These are phyloP conservation scores for Xylaria polymorpha DNA, from an alignment of 2,329 filamentous ascomycete genomes.

Conservation along the genomic window DNA sequence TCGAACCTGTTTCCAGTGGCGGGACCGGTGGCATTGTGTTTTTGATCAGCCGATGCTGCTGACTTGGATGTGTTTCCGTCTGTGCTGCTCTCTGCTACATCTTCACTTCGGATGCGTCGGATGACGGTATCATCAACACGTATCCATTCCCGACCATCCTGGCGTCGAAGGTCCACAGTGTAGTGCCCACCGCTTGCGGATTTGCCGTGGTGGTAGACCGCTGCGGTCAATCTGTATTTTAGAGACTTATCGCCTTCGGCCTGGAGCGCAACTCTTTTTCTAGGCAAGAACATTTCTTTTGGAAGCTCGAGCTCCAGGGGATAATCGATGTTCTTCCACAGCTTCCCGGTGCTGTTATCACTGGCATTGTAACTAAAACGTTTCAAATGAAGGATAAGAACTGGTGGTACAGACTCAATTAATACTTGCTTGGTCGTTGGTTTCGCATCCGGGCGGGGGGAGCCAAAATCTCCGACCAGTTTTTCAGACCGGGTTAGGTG, in stretches of 20 bases:
- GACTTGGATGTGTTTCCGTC: constrained; percentile 78
- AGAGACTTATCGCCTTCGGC: constrained; percentile 76
- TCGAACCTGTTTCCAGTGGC: constrained; percentile 79
- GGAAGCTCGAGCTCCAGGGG: constrained; percentile 95
- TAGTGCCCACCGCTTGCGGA: constrained; percentile 97
- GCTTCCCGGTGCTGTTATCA: constrained; percentile 88
- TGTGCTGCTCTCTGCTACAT: constrained; percentile 86
- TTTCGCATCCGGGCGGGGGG: constrained; percentile 78
- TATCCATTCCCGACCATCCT: constrained; percentile 96
- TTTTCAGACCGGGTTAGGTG: constrained; percentile 85
- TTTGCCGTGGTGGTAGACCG: constrained; percentile 98
- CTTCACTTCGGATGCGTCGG: constrained; percentile 83
- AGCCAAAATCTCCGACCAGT: constrained; percentile 85
- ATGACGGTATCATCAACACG: constrained; percentile 95
- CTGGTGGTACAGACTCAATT: constrained; percentile 89
- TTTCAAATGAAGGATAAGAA: constrained; percentile 94
- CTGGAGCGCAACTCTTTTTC: constrained; percentile 74
- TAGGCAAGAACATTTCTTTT: constrained; percentile 84
- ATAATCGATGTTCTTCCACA: constrained; percentile 98
- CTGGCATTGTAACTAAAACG: constrained; percentile 95
- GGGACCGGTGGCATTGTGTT: constrained; percentile 54
- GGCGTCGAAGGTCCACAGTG: constrained; percentile 94
- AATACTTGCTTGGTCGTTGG: constrained; percentile 93
- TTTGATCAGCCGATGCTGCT: constrained; percentile 72
- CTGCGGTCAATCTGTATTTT: constrained; percentile 86